Base-by-base conservation (phyloP, 129 eudicot genomes). In the Escallonia herrerae region DNA sequence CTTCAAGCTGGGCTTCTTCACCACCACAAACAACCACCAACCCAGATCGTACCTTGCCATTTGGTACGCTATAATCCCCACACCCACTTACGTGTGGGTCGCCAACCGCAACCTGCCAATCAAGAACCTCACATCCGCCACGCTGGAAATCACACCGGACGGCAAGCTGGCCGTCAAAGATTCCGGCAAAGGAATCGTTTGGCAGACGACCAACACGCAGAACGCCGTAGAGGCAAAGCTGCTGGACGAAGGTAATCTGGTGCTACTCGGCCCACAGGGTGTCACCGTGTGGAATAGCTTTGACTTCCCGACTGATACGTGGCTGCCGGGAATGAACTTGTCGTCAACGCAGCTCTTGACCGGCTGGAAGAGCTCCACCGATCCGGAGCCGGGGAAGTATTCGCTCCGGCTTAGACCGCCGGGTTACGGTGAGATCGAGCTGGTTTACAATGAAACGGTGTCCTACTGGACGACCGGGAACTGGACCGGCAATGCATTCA, bases 321-420 rank as follows among this genome's bases (percentile, higher is more conserved):
- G 86, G 86, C 73, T 91, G 5, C 96, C 98, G 44, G 98, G 98
- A 48, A 85, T 87, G 96, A 87, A 87, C 72, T 65, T 91, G 73
- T 82, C 95, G 8, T 71, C 79, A 2, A 76, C 72, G 11, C 70
- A 60, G 57, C 62, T 65, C 61, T 81, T 91, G 62, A 83, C 83
- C 49, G 81, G 82, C 58, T 91, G 96, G 96, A 81, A 58, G 66
- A 83, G 84, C 58, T 62, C 72, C 3, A 70, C 64, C 56, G 85
- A 91, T 80, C 98, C 96, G 42, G 66, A 86, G n/a, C 81, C 85
- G 14, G 98, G 98, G n/a, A 78, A 59, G 86, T 90, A 84, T 68
- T 82, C 86, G 7, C 82, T 90, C 68, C 79, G 93, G 84, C 49
- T 90, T 62, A 74, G 70, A 13, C 91, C 97, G 43, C 90, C 84